phyloP scores from a whole-genome alignment of 345 rosid genomes.

The Hirschfeldia incana region DNA sequence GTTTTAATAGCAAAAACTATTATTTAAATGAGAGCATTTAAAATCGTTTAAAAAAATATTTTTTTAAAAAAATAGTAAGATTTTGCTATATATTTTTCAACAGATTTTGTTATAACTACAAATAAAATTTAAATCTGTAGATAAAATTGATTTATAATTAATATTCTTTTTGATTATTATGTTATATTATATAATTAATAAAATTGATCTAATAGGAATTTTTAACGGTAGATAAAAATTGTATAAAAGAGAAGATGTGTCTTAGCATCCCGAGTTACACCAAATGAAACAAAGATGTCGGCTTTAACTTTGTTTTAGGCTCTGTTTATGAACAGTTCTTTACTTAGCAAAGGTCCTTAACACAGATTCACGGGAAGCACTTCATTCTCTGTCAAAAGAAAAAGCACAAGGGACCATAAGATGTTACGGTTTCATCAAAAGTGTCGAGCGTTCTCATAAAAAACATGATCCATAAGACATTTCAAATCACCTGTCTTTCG shows the following conservation, averaged over 20 bases:
- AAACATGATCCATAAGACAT: constrained; percentile 23
- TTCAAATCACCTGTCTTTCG: constrained; percentile 80
- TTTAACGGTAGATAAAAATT: no score
- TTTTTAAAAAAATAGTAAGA: no score
- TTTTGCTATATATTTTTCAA: no score
- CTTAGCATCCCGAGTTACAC: constrained; percentile 13
- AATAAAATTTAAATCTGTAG: no score
- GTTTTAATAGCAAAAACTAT: no score
- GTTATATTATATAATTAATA: no score
- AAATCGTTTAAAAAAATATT: no score
- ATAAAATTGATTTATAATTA: no score
- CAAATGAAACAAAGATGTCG: constrained; percentile 19
- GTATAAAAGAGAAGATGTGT: neutral
- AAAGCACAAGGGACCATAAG: constrained; percentile 30
- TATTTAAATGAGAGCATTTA: no score
- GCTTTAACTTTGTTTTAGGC: constrained; percentile 17
- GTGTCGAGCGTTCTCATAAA: constrained; percentile 17
- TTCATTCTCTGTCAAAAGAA: constrained; percentile 83
- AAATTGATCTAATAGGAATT: no score
- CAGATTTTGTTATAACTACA: no score
- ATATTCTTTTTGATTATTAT: no score
- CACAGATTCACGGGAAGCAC: constrained; percentile 73
- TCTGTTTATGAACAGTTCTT: neutral
- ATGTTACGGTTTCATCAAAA: neutral
- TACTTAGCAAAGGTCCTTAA: constrained; percentile 4